Base-by-base conservation (phyloP, 2,329 filamentous ascomycete genomes). In the Sodiomyces alkalinus region DNA sequence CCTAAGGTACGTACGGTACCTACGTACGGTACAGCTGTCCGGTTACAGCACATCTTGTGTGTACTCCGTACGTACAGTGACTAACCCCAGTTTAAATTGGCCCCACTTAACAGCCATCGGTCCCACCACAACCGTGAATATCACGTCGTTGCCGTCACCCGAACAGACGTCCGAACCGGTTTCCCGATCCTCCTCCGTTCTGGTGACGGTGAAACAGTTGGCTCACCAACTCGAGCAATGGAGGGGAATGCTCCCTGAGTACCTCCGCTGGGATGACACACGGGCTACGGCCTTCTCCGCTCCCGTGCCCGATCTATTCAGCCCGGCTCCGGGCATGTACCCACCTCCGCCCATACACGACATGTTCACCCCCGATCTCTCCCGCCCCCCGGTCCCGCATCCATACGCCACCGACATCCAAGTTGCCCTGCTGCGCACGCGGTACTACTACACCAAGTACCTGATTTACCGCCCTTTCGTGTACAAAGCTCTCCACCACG, bases 401-500 rank as follows among this genome's bases (percentile, higher is more conserved):
- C 55, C 55, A 10, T 68, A 62, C 40, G 59, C 58, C 11, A 55
- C 66, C 33, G 68, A 72, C 39, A 52, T 74, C 19, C 64, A 72
- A 33, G 58, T 64, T 6, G 68, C 68, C 2, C 47, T 69, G 8
- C 52, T 74, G 7, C 60, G 68, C 25, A 69, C 66, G 5, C 56
- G 64, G 26, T 74, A 69, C 43, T 71, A 68, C 44, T 68, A 70
- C 38, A 59, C 61, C 14, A 68, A 67, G 31, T 68, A 65, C 40
- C 55, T 72, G 32, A 57, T 72, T 33, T 59, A 71, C 42, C 56
- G 65, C 8, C 68, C 69, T 1, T 74, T 64, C 31, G 41, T 74
- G 5, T 74, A 65, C 50, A 74, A 72, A 40, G 68, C 62, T 2
- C 50, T 74, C 3, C 68, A 74, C 41, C 59, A 63, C 37, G 64